Evolutionary conservation across 148 eudicot species (phyloP).

Genomic region (Oxyria digyna): DNA sequence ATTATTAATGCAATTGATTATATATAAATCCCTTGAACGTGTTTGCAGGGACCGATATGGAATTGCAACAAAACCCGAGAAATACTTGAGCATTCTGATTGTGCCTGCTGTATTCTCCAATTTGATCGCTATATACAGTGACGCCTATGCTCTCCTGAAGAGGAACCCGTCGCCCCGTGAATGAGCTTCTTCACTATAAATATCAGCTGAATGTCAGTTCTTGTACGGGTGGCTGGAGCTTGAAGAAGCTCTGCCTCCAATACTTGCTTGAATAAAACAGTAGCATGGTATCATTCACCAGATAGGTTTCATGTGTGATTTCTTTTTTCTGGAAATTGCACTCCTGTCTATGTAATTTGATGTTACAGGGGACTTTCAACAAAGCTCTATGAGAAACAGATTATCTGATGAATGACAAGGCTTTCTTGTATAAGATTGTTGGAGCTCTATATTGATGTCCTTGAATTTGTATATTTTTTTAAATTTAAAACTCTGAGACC

Average conservation of each 20-base stretch:
- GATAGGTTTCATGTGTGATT: background rate
- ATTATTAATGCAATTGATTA: background rate
- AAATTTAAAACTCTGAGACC: no score
- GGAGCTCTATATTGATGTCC: no score
- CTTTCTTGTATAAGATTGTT: no score
- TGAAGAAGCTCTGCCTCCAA: slow-evolving; percentile 3
- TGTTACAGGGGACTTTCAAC: no score
- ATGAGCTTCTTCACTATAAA: slow-evolving; percentile 5
- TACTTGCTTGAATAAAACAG: background rate
- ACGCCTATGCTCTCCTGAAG: slow-evolving; percentile 48
- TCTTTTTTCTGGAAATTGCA: background rate
- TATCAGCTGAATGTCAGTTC: background rate
- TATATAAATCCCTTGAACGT: no score
- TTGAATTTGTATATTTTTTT: no score
- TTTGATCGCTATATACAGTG: slow-evolving; percentile 55
- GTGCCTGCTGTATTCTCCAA: slow-evolving; percentile 61
- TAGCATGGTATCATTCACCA: background rate
- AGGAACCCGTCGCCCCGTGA: slow-evolving; percentile 23
- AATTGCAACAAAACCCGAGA: slow-evolving; percentile 41
- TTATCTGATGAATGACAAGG: no score
- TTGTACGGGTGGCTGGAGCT: background rate
- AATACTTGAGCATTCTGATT: slow-evolving; percentile 38
- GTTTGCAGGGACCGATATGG: slow-evolving; percentile 54
- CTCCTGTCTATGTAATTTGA: background rate
- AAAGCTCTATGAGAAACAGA: no score